Conservation (phyloP, 2,329 filamentous ascomycete genomes). For the Dothistroma septosporum region DNA sequence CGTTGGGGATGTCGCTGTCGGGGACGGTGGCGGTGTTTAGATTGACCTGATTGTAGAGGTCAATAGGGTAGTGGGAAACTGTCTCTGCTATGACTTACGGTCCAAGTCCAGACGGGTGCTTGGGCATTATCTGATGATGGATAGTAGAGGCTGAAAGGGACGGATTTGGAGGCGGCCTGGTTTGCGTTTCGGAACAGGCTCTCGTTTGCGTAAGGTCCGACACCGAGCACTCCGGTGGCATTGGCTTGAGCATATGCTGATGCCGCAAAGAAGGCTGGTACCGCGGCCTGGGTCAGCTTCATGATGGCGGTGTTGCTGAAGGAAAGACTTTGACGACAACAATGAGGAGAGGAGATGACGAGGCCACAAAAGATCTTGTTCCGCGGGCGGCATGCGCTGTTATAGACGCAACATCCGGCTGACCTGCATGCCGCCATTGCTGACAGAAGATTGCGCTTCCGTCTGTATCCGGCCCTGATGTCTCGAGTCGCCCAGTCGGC, state of each 20-base stretch:
- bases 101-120: constrained; percentile 1
- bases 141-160: constrained; percentile 5
- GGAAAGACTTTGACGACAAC: neutral
- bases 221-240: constrained; percentile 3
- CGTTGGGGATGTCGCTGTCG: constrained; percentile 3
- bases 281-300: neutral
- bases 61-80: neutral
- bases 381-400: neutral
- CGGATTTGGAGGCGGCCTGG: neutral
- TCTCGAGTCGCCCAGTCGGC: neutral
- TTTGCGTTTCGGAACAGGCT: neutral
- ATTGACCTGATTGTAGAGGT: neutral
- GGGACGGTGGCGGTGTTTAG: neutral
- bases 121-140: neutral
- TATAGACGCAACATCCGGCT: neutral
- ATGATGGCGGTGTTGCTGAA: neutral
- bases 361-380: neutral
- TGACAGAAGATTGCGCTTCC: neutral
- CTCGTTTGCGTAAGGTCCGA: constrained; percentile 2
- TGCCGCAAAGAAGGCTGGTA: neutral
- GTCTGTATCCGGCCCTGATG: neutral
- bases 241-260: constrained; percentile 4
- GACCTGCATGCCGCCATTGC: neutral
- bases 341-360: neutral
- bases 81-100: neutral